Evolutionary conservation across 2,329 filamentous ascomycete genomes (phyloP).

Genomic region (Gaeumannomyces tritici): DNA sequence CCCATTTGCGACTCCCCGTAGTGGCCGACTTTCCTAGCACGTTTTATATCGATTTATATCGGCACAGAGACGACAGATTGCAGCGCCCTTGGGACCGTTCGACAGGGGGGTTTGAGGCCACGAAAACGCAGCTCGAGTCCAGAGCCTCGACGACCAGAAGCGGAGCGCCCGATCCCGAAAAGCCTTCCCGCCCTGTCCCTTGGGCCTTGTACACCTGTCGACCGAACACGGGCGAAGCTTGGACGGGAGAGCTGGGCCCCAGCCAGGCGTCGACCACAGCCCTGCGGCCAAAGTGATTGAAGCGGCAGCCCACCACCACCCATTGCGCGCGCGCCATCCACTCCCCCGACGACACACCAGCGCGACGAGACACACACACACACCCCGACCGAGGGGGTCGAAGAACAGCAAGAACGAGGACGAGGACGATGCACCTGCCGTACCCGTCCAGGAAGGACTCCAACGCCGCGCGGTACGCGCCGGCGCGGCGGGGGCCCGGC

Average conservation of each 20-base stretch:
- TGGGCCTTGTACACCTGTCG: neutral
- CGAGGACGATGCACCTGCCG: slow-evolving; percentile 70
- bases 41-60: neutral
- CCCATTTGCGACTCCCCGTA: too few relatives aligned
- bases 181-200: neutral
- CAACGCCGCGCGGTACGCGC: slow-evolving; percentile 61
- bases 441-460: slow-evolving; percentile 79
- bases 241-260: neutral
- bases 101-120: neutral
- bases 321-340: neutral
- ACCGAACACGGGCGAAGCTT: neutral
- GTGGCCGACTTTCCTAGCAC: neutral
- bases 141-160: neutral
- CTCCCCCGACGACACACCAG: neutral
- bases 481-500: slow-evolving; percentile 40
- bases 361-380: neutral
- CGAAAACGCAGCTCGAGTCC: neutral
- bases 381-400: too few relatives aligned
- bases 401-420: neutral
- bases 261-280: neutral
- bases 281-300: neutral
- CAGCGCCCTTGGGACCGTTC: neutral
- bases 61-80: neutral
- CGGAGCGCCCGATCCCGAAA: neutral
- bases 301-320: too few relatives aligned